A percentile compares a stretch with the other conserved stretches of the same genome.
Evolutionary conservation across 176 grass and related monocot species (phyloP).

Genomic region (Aegilops longissima): DNA sequence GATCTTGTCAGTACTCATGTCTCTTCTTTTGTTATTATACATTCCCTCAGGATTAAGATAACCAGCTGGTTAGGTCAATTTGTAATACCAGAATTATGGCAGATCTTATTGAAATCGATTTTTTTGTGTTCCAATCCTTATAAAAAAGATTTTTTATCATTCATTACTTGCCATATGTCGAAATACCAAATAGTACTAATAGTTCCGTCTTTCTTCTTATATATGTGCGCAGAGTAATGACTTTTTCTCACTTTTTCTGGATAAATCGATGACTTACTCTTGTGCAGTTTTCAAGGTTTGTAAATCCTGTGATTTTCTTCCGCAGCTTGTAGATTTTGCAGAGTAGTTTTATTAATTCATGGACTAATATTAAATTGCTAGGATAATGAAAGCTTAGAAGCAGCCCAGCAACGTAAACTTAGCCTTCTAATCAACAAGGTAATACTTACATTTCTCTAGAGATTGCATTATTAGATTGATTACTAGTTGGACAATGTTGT

Average conservation of each 20-base stretch:
- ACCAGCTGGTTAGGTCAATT: not conserved
- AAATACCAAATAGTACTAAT: not conserved
- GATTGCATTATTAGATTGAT: too few species aligned
- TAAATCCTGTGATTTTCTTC: not conserved
- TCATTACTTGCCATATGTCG: not conserved
- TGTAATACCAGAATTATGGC: not conserved
- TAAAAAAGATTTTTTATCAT: not conserved
- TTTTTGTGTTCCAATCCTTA: not conserved
- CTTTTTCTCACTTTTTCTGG: not conserved
- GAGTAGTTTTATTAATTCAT: not conserved
- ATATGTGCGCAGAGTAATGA: not conserved
- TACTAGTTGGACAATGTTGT: too few species aligned
- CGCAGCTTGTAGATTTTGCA: not conserved
- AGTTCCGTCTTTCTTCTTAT: not conserved
- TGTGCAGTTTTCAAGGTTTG: not conserved
- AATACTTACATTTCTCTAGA: too few species aligned
- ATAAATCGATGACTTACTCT: not conserved
- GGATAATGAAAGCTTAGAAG: too few species aligned
- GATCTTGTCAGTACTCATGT: not conserved
- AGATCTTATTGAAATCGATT: not conserved
- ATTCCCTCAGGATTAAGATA: not conserved
- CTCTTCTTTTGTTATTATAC: not conserved
- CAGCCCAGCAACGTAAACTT: too few species aligned
- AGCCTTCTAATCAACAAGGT: too few species aligned
- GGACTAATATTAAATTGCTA: not conserved